Evolutionary conservation across 2,329 filamentous ascomycete species (phyloP).

Genomic region (Grosmannia clavigera): DNA sequence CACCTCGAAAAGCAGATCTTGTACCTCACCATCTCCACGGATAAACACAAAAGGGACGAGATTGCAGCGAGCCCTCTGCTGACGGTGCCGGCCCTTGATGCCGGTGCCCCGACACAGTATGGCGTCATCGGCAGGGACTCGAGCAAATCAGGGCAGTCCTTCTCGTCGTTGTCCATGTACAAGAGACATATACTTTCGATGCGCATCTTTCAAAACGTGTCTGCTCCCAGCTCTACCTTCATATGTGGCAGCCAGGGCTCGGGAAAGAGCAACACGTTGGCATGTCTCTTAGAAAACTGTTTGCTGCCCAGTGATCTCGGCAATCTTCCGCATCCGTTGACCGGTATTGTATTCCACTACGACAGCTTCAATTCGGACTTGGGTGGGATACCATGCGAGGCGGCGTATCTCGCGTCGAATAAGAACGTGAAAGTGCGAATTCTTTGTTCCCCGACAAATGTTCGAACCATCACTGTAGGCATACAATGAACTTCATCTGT

Average conservation of each 20-base stretch:
- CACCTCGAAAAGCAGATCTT: background rate
- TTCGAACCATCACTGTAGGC: conserved; percentile 25
- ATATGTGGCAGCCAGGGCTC: conserved; percentile 54
- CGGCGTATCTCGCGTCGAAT: conserved; percentile 38
- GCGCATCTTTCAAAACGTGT: conserved; percentile 32
- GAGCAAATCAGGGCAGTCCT: background rate
- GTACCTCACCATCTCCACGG: background rate
- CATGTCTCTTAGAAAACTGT: conserved; percentile 44
- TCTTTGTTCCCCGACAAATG: conserved; percentile 41
- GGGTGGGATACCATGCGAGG: conserved; percentile 43
- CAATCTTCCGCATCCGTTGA: conserved; percentile 36
- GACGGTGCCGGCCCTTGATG: background rate
- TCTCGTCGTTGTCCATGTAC: background rate
- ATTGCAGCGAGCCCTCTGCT: conserved; percentile 1
- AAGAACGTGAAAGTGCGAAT: conserved; percentile 34
- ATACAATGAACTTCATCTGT: background rate
- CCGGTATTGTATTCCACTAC: conserved; percentile 54
- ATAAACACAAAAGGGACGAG: background rate
- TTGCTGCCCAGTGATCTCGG: conserved; percentile 33
- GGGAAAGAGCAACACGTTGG: conserved; percentile 50
- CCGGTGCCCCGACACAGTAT: background rate
- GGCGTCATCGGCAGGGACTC: background rate
- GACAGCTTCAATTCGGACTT: conserved; percentile 39
- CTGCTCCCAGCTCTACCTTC: conserved; percentile 44
- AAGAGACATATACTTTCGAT: conserved; percentile 4